phyloP scores from a whole-genome alignment of 208 protist genomes.

The Crithidia fasciculata region DNA sequence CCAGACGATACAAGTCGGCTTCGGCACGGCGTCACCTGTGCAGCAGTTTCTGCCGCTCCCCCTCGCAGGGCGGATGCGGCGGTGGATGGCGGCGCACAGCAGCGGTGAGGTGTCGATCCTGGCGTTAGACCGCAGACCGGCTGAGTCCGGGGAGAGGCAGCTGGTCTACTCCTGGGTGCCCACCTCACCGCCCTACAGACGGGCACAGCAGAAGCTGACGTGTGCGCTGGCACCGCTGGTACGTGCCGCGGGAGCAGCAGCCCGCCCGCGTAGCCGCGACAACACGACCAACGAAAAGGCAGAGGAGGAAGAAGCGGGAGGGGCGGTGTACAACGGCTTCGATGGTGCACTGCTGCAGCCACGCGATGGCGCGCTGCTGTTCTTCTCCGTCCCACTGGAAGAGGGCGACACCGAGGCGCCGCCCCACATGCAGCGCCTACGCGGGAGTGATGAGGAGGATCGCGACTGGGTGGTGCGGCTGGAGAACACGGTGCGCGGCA shows the following conservation, averaged over 20 bases:
- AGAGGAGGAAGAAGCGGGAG: not conserved
- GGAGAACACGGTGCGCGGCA: constrained; percentile 31
- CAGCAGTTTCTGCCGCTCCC: constrained; percentile 27
- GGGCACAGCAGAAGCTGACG: constrained; percentile 16
- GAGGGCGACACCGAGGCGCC: constrained; percentile 23
- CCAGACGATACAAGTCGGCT: constrained; percentile 1
- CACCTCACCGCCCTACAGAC: constrained; percentile 13
- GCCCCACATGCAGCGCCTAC: constrained; percentile 16
- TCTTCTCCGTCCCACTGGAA: constrained; percentile 27
- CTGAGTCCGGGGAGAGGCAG: not conserved
- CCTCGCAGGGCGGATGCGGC: constrained; percentile 7
- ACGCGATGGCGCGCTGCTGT: constrained; percentile 19
- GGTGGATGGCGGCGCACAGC: constrained; percentile 35
- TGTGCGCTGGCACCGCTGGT: constrained; percentile 1
- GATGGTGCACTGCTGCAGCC: constrained; percentile 36
- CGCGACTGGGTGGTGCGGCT: constrained; percentile 23
- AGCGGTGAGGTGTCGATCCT: constrained; percentile 35
- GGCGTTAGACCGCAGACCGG: not conserved
- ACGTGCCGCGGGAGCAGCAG: not conserved
- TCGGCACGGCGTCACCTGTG: constrained; percentile 18
- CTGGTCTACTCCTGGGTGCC: constrained; percentile 4
- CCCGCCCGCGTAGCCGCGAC: not conserved
- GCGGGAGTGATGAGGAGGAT: constrained; percentile 22
- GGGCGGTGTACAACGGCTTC: constrained; percentile 29
- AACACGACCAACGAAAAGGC: not conserved